Evolutionary conservation across 1,284 basidiomycete genomes (phyloP).

Genomic region (Boletus semigastroideus): DNA sequence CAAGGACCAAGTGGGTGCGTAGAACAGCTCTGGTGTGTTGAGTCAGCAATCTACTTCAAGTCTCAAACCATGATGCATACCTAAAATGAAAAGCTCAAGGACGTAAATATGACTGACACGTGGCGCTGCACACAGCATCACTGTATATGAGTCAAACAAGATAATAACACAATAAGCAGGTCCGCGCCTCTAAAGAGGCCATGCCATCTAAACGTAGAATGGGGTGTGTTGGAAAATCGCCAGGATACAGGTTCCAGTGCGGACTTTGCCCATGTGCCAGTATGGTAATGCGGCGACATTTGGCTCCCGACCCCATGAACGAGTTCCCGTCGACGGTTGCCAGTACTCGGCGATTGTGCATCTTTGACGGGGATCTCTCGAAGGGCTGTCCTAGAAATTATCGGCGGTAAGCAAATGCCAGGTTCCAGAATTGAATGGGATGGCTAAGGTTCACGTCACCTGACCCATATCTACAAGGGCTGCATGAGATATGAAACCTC

Average conservation of each 20-base stretch:
- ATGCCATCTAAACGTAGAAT: not conserved
- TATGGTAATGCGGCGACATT: conserved; percentile 11
- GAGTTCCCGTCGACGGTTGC: not conserved
- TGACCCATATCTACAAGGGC: not conserved
- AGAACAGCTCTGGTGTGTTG: not conserved
- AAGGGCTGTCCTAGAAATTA: not conserved
- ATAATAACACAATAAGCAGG: conserved; percentile 15
- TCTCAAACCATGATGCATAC: conserved; percentile 2
- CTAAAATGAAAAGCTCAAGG: conserved; percentile 9
- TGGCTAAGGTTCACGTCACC: not conserved
- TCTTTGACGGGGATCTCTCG: not conserved
- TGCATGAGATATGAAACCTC: not conserved
- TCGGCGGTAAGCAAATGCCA: conserved; percentile 9
- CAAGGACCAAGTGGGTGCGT: not conserved
- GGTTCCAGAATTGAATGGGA: not conserved
- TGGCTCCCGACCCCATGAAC: conserved; percentile 2
- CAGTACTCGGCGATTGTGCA: not conserved
- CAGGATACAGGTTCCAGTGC: conserved; percentile 4
- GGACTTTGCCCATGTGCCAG: not conserved
- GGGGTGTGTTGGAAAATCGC: conserved; percentile 1
- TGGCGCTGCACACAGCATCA: conserved; percentile 6
- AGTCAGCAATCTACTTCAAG: not conserved
- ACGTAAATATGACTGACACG: not conserved
- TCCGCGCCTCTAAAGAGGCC: conserved; percentile 6
- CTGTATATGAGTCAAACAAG: conserved; percentile 2